phyloP scores from a whole-genome alignment of 495 filamentous ascomycete species.

The Choiromyces venosus region DNA sequence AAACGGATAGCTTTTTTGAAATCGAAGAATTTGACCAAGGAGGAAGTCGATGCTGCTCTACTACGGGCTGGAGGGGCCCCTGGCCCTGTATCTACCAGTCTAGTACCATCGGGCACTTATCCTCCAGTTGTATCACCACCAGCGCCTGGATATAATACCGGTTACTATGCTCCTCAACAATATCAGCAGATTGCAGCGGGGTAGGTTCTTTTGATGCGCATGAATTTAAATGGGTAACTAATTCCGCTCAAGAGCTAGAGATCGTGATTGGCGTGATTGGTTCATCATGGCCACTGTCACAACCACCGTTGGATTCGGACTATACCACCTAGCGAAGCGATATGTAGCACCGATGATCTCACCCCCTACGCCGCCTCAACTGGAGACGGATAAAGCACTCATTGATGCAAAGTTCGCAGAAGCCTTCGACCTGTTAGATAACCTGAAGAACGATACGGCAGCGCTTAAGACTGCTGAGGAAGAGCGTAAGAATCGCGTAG shows the following conservation, averaged over 20 bases:
- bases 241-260: slow-evolving; percentile 50
- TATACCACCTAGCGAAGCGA: slow-evolving; percentile 77
- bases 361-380: slow-evolving; percentile 84
- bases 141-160: slow-evolving; percentile 60
- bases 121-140: slow-evolving; percentile 44
- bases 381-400: slow-evolving; percentile 84
- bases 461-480: slow-evolving; percentile 78
- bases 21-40: slow-evolving; percentile 93
- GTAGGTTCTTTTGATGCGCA: slow-evolving; percentile 19
- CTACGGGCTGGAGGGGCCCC: slow-evolving; percentile 60
- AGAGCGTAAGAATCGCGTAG: slow-evolving; percentile 75
- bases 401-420: slow-evolving; percentile 89
- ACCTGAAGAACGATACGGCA: slow-evolving; percentile 82
- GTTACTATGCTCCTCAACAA: slow-evolving; percentile 57
- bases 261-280: slow-evolving; percentile 94
- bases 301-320: slow-evolving; percentile 55
- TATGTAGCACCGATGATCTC: slow-evolving; percentile 87
- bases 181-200: slow-evolving; percentile 59
- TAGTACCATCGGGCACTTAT: slow-evolving; percentile 13
- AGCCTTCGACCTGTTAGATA: slow-evolving; percentile 85
- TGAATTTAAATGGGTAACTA: slow-evolving; percentile 28
- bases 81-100: slow-evolving; percentile 39
- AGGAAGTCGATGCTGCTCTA: slow-evolving; percentile 83
- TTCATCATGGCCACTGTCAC: slow-evolving; percentile 70
- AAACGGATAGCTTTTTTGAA: slow-evolving; percentile 88